Evolutionary conservation across 306 rosid genomes (phyloP).

Genomic region (Castanea crenata): DNA sequence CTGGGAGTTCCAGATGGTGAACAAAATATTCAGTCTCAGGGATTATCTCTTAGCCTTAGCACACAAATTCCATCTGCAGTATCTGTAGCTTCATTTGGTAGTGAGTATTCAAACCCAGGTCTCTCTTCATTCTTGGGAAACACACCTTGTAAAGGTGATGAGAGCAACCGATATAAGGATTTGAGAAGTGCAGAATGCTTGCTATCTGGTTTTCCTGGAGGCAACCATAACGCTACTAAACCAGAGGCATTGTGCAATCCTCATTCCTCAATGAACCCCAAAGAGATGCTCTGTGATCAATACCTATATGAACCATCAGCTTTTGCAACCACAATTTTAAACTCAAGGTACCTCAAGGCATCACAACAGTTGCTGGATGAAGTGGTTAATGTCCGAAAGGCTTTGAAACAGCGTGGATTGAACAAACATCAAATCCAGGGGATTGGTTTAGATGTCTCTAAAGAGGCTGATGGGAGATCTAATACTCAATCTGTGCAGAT

Average conservation of each 20-base stretch:
- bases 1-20: constrained; percentile 38
- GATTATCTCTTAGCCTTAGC: constrained; percentile 82
- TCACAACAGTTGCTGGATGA: constrained; percentile 84
- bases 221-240: constrained; percentile 25
- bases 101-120: constrained; percentile 44
- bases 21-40: constrained; percentile 60
- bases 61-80: constrained; percentile 47
- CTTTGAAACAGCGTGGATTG: constrained; percentile 57
- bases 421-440: constrained; percentile 48
- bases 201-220: constrained; percentile 43
- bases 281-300: constrained; percentile 36
- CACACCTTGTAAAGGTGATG: constrained; percentile 37
- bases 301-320: constrained; percentile 34
- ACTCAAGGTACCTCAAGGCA: constrained; percentile 63
- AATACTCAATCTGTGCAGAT: constrained; percentile 37
- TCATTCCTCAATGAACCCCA: constrained; percentile 29
- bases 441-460: constrained; percentile 42
- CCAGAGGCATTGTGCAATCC: constrained; percentile 54
- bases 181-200: constrained; percentile 48
- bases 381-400: constrained; percentile 66
- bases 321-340: constrained; percentile 31
- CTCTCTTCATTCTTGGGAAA: constrained; percentile 44
- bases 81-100: constrained; percentile 53
- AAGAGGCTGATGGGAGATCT: constrained; percentile 58
- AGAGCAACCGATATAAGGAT: constrained; percentile 33